These are phyloP conservation scores for Neopestalotiopsis sp. DNA, from an alignment of 2,329 filamentous ascomycete species.

Conservation along the genomic window DNA sequence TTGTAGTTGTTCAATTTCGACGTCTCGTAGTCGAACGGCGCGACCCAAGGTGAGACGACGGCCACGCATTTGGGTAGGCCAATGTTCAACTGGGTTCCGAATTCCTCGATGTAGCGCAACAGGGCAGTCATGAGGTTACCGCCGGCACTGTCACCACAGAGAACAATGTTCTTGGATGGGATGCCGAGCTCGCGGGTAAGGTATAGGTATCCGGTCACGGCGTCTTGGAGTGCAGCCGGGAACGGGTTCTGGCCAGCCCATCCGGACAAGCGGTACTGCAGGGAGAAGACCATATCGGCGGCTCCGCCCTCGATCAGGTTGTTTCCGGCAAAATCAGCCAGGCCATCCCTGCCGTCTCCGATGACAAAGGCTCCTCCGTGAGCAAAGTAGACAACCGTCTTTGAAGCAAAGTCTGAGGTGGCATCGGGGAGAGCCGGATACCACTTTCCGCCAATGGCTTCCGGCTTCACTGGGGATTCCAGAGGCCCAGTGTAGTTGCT, in stretches of 20 bases:
- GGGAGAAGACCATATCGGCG: conserved; percentile 39
- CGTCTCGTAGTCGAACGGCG: conserved; percentile 21
- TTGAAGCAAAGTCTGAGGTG: background rate
- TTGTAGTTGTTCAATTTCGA: conserved; percentile 12
- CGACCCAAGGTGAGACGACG: conserved; percentile 36
- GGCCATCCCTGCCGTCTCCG: conserved; percentile 48
- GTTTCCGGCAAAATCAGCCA: conserved; percentile 37
- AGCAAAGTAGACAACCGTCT: conserved; percentile 48
- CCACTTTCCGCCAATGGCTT: conserved; percentile 30
- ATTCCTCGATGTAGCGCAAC: conserved; percentile 50
- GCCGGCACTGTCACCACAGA: conserved; percentile 57
- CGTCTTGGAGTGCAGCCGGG: conserved; percentile 56
- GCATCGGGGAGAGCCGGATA: conserved; percentile 23
- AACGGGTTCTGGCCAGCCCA: conserved; percentile 42
- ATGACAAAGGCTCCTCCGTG: conserved; percentile 55
- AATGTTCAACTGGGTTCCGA: conserved; percentile 39
- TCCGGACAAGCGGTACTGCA: conserved; percentile 6
- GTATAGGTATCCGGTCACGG: conserved; percentile 50
- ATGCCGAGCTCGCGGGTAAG: conserved; percentile 47
- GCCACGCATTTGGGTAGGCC: conserved; percentile 44
- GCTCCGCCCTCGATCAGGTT: conserved; percentile 42
- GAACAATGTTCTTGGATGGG: conserved; percentile 43
- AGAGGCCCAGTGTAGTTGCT: conserved; percentile 24
- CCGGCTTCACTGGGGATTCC: conserved; percentile 16
- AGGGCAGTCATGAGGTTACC: conserved; percentile 50